Conservation (phyloP, 2,329 filamentous ascomycete genomes). For the Cercospora janseana region DNA sequence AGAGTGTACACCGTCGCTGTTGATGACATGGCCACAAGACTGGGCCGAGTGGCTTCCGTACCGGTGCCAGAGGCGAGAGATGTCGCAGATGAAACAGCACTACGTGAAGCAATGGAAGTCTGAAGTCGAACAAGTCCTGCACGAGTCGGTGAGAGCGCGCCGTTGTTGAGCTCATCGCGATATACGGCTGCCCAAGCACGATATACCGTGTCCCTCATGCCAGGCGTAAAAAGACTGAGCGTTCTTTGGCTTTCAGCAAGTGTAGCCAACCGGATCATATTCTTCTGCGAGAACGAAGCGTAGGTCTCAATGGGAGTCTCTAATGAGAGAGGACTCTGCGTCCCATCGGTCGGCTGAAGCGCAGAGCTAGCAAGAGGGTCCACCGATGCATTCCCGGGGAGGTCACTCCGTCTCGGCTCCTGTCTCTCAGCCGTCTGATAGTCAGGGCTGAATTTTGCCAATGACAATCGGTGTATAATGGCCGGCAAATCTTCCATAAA, state of each 20-base stretch:
- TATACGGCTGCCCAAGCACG: constrained; percentile 88
- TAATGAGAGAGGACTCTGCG: constrained; percentile 66
- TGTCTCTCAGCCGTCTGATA: constrained; percentile 64
- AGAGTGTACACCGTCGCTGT: constrained; percentile 52
- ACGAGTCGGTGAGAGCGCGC: constrained; percentile 43
- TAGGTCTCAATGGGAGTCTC: constrained; percentile 79
- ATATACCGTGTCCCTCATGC: constrained; percentile 87
- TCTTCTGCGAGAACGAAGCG: constrained; percentile 93
- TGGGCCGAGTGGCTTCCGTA: constrained; percentile 66
- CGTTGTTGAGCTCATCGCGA: constrained; percentile 55
- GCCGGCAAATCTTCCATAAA: constrained; percentile 98
- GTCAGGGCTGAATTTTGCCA: constrained; percentile 87
- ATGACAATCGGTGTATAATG: constrained; percentile 88
- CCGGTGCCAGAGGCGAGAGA: constrained; percentile 68
- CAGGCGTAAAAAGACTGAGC: constrained; percentile 84
- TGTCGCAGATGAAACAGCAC: constrained; percentile 34
- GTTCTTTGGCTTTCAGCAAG: constrained; percentile 87
- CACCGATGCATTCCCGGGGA: constrained; percentile 24
- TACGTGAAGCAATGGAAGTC: constrained; percentile 59
- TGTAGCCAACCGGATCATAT: constrained; percentile 76
- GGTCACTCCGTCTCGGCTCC: constrained; percentile 50
- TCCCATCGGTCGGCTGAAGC: constrained; percentile 68
- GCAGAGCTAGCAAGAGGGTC: constrained; percentile 45
- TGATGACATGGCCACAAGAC: constrained; percentile 61
- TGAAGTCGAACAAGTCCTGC: constrained; percentile 48